Percentiles rank a stretch among this genome's conserved stretches.
These are phyloP conservation scores for Ormosia semicastrata DNA, from an alignment of 306 rosid species.

Conservation along the genomic window DNA sequence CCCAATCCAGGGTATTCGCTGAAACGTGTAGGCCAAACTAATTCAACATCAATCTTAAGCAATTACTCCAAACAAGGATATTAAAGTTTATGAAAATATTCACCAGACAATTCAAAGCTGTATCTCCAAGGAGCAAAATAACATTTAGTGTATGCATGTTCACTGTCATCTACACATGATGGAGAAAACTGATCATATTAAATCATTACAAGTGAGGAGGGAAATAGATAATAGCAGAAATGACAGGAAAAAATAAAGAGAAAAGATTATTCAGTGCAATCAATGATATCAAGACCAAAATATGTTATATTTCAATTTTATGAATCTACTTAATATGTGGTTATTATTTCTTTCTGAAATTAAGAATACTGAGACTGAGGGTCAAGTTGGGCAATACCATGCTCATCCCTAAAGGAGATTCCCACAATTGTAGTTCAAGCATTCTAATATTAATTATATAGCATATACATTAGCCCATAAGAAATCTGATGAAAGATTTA, in stretches of 20 bases:
- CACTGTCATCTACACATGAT: constrained; percentile 62
- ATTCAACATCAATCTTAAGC: constrained; percentile 17
- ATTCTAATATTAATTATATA: not conserved
- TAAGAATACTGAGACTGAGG: not conserved
- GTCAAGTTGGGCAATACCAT: not conserved
- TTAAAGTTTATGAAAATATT: constrained; percentile 23
- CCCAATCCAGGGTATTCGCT: constrained; percentile 54
- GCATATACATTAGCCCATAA: not conserved
- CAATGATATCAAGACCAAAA: not conserved
- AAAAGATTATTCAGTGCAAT: not conserved
- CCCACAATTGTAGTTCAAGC: not conserved
- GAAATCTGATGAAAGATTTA: not conserved
- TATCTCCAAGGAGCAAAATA: constrained; percentile 68
- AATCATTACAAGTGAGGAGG: not conserved
- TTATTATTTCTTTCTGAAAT: not conserved
- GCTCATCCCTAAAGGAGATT: not conserved
- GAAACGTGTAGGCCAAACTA: constrained; percentile 38
- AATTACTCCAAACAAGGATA: constrained; percentile 13
- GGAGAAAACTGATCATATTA: constrained; percentile 22
- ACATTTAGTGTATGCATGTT: constrained; percentile 69
- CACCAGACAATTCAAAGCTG: constrained; percentile 80
- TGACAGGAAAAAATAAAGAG: not conserved
- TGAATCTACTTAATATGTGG: constrained; percentile 5
- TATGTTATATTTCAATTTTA: not conserved
- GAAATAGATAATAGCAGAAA: not conserved